These are phyloP conservation scores for Inonotus hispidus DNA, from an alignment of 1,284 basidiomycete genomes.

Conservation along the genomic window DNA sequence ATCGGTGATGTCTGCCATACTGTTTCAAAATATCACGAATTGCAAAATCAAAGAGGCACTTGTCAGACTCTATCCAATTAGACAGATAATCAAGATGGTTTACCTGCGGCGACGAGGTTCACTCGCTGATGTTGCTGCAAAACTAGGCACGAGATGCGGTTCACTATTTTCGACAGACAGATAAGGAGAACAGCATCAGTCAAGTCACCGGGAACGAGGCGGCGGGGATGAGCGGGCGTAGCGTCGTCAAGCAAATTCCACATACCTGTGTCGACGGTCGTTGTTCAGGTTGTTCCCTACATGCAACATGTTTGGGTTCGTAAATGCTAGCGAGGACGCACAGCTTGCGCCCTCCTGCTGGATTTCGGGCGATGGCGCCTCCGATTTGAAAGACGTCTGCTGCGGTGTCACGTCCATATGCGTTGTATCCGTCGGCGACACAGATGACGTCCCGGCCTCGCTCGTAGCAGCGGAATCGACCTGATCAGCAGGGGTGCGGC, in stretches of 20 bases:
- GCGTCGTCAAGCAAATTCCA: background rate
- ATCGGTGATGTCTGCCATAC: slow-evolving; percentile 8
- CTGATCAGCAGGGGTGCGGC: slow-evolving; percentile 7
- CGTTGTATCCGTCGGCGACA: slow-evolving; percentile 2
- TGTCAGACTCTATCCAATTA: background rate
- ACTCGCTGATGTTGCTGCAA: background rate
- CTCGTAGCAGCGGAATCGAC: background rate
- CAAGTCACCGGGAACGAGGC: background rate
- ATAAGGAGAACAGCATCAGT: background rate
- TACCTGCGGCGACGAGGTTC: slow-evolving; percentile 10
- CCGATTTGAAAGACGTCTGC: slow-evolving; percentile 3
- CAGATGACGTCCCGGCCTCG: slow-evolving; percentile 10
- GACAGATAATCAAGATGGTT: background rate
- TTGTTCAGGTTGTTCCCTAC: background rate
- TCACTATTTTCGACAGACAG: background rate
- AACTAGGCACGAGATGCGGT: slow-evolving; percentile 2
- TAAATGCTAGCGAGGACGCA: background rate
- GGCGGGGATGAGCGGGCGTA: background rate
- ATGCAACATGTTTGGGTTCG: slow-evolving; percentile 8
- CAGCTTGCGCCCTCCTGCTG: background rate
- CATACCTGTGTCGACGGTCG: slow-evolving; percentile 18
- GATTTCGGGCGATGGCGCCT: background rate
- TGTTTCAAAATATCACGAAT: background rate
- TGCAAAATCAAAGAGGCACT: background rate
- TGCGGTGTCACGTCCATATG: slow-evolving; percentile 2